These are phyloP conservation scores for Porogramme epimiltina DNA, from an alignment of 1,284 basidiomycete species.

Conservation along the genomic window DNA sequence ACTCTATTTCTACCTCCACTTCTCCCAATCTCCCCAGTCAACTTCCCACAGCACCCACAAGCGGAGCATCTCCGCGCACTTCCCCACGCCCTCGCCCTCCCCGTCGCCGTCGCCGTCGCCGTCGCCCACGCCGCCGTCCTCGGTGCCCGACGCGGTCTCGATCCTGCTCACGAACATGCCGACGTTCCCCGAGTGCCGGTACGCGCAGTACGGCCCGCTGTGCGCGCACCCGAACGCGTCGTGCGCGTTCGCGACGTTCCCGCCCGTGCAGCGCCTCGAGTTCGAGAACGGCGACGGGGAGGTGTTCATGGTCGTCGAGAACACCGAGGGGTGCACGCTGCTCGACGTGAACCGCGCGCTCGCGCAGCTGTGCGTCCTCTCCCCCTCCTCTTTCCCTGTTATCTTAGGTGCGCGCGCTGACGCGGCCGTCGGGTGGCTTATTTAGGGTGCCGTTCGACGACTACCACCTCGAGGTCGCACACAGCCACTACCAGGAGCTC, in stretches of 20 bases:
- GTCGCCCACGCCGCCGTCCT: conserved; percentile 11
- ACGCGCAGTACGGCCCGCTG: conserved; percentile 34
- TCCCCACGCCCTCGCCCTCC: conserved; percentile 11
- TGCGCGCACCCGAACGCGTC: conserved; percentile 34
- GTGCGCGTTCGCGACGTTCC: conserved; percentile 34
- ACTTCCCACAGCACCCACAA: background rate
- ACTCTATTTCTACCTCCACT: conserved; percentile 36
- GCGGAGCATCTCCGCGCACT: conserved; percentile 7
- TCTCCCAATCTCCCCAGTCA: conserved; percentile 18
- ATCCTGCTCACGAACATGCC: conserved; percentile 34
- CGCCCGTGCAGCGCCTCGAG: conserved; percentile 29
- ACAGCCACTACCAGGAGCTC: conserved; percentile 33
- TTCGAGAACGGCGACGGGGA: conserved; percentile 28
- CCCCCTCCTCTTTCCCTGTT: too few species aligned
- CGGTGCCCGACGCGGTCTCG: conserved; percentile 25
- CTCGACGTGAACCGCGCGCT: conserved; percentile 38
- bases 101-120: conserved; percentile 20
- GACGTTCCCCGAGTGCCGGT: conserved; percentile 33
- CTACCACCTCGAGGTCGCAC: conserved; percentile 26
- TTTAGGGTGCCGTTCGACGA: conserved; percentile 25
- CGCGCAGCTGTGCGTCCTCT: conserved; percentile 32
- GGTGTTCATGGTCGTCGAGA: conserved; percentile 31
- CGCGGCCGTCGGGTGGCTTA: too few species aligned
- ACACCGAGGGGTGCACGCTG: conserved; percentile 34
- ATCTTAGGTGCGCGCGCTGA: background rate